phyloP scores from a whole-genome alignment of 441 rosid genomes.

The Pelargonium citronellum region DNA sequence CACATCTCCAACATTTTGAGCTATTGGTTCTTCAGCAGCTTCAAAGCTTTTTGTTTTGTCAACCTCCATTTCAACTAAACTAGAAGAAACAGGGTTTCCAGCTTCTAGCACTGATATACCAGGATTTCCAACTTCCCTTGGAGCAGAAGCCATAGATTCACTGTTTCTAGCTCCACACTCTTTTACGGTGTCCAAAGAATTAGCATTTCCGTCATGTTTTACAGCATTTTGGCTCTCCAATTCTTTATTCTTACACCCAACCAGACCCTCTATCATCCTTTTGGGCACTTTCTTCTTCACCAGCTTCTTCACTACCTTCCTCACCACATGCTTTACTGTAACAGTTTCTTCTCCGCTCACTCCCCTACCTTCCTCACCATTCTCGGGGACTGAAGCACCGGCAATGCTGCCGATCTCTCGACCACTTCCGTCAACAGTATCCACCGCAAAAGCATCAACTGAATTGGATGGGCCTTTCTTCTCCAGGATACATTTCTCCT shows the following conservation, averaged over 20 bases:
- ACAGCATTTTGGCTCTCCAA: background rate
- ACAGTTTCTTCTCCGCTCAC: background rate
- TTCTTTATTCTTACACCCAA: slow-evolving; percentile 1
- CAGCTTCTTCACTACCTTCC: slow-evolving; percentile 22
- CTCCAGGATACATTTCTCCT: background rate
- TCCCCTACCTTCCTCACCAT: background rate
- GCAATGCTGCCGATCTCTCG: background rate
- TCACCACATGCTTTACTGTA: slow-evolving; percentile 12
- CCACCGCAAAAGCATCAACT: background rate
- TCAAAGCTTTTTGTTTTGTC: no score
- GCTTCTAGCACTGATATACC: slow-evolving; percentile 8
- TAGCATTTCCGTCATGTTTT: background rate
- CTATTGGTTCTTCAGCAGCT: background rate
- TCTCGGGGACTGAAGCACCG: background rate
- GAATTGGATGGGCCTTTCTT: background rate
- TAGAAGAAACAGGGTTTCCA: background rate
- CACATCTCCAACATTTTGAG: background rate
- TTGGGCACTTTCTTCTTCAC: slow-evolving; percentile 21
- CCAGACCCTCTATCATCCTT: background rate
- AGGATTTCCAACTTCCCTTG: background rate
- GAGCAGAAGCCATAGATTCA: slow-evolving; percentile 6
- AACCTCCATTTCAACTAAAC: background rate
- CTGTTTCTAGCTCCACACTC: slow-evolving; percentile 7
- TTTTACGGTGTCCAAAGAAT: background rate
- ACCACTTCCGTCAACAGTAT: background rate